These are phyloP conservation scores for Ichthyophthirius multifiliis DNA, from an alignment of 169 alveolate species.

Conservation along the genomic window DNA sequence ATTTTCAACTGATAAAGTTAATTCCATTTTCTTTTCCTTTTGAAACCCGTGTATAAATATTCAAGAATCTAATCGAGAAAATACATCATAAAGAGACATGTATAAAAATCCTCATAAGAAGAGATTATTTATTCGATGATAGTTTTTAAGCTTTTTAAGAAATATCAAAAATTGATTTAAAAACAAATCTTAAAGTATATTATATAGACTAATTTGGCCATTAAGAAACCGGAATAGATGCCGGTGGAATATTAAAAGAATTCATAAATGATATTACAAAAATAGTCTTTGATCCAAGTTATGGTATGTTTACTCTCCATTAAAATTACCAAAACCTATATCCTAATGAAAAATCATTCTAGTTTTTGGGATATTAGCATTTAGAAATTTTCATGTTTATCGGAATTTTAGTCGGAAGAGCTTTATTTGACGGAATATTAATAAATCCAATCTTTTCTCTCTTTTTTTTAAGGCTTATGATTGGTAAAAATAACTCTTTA, in stretches of 20 bases:
- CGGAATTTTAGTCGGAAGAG: conserved; percentile 57
- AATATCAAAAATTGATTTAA: not conserved
- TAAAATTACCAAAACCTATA: conserved; percentile 51
- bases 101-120: not conserved
- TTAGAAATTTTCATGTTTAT: conserved; percentile 18
- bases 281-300: conserved; percentile 37
- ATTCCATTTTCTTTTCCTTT: not conserved
- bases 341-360: conserved; percentile 49
- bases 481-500: conserved; percentile 43
- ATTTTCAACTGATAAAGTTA: not conserved
- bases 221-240: conserved; percentile 42
- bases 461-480: conserved; percentile 56
- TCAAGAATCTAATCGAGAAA: not conserved
- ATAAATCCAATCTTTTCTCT: conserved; percentile 58
- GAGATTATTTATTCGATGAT: conserved; percentile 12
- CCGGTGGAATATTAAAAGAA: conserved; percentile 47
- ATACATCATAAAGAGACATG: not conserved
- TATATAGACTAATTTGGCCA: conserved; percentile 7
- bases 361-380: conserved; percentile 19
- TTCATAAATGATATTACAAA: conserved; percentile 15
- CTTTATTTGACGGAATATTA: conserved; percentile 60
- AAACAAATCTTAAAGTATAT: not conserved
- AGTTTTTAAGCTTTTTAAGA: not conserved
- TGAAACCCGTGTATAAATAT: not conserved
- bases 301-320: conserved; percentile 39